Evolutionary conservation across 1,284 basidiomycete species (phyloP), one percentile per base, ranked within the genome.

Genomic region (Rhodotorula sp.): DNA sequence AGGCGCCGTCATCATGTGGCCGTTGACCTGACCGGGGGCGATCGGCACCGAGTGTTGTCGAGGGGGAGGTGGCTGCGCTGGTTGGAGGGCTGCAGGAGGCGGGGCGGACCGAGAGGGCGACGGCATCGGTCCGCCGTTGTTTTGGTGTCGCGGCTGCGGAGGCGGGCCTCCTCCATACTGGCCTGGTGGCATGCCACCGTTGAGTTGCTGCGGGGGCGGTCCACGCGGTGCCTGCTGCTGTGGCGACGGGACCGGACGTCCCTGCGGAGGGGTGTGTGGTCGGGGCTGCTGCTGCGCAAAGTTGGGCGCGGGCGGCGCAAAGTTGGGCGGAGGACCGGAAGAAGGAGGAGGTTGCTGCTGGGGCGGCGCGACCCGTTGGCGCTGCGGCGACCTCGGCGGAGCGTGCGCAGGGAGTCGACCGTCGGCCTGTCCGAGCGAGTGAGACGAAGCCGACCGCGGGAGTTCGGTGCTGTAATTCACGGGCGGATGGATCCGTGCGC

Each of bases 401-500:
- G 51, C 21, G 18, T 52, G 51, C 4, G n/a, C 23, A 21, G 54
- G 54, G 14, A 56, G 54, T 56, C 54, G 58, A 26, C 58, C 58
- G 12, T 47, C 43, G 15, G n/a, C 43, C 31, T 60, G 58, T 14
- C 58, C 58, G 58, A 60, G 47, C 52, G 58, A 47, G 63, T 46
- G 26, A 51, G 63, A 62, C 60, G 58, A 54, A 51, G 63, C 58
- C 20, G 59, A 64, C 7, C 48, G 54, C 18, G 59, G 60, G 8
- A 58, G 43, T 20, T 65, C 61, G 54, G 59, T 58, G 34, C 47
- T 31, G 6, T 46, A 31, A 10, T 46, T 46, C 10, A 52, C 60
- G 14, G 64, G 68, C 16, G 61, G 63, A n/a, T 34, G 59, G 23
- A 65, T 39, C 21, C 64, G 64, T 5, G 68, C 26, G 6, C 34